These are phyloP conservation scores for Fusarium lateritium DNA, from an alignment of 2,329 filamentous ascomycete species.

Conservation along the genomic window DNA sequence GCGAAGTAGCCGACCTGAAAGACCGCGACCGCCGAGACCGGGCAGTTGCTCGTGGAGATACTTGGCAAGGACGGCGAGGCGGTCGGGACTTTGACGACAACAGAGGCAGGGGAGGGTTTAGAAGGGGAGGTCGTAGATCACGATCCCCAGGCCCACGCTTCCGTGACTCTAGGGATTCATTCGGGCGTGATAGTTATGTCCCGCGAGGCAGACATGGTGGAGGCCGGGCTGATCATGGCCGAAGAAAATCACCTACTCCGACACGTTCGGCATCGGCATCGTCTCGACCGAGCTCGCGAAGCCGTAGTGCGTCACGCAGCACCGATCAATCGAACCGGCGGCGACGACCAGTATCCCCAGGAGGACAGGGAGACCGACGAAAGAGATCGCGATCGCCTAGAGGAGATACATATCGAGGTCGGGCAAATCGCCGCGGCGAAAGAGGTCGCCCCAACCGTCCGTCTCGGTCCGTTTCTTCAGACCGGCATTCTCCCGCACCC, in stretches of 20 bases:
- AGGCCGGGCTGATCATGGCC: slow-evolving; percentile 59
- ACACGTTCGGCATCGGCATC: slow-evolving; percentile 56
- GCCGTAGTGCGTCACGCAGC: slow-evolving; percentile 51
- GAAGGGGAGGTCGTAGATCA: slow-evolving; percentile 63
- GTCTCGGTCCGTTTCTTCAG: slow-evolving; percentile 57
- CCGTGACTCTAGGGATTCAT: slow-evolving; percentile 61
- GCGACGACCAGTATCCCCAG: slow-evolving; percentile 53
- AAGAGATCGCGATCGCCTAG: slow-evolving; percentile 60
- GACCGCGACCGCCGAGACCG: slow-evolving; percentile 73
- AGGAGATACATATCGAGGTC: slow-evolving; percentile 48
- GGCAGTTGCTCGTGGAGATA: slow-evolving; percentile 66
- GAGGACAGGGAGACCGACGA: slow-evolving; percentile 52
- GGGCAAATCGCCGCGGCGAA: slow-evolving; percentile 41
- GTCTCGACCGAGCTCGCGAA: slow-evolving; percentile 55
- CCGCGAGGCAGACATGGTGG: slow-evolving; percentile 62
- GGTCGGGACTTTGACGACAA: slow-evolving; percentile 65
- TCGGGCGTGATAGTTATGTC: slow-evolving; percentile 67
- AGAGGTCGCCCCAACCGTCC: slow-evolving; percentile 46
- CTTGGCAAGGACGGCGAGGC: slow-evolving; percentile 68
- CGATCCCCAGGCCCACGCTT: slow-evolving; percentile 63
- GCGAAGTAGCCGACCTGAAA: slow-evolving; percentile 77
- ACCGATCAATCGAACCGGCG: slow-evolving; percentile 54
- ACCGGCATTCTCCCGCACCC: slow-evolving; percentile 59
- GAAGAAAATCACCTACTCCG: slow-evolving; percentile 46
- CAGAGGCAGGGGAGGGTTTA: slow-evolving; percentile 60